Evolutionary conservation across 768 basidiomycete species (phyloP).

Genomic region (Tylopilus felleus): DNA sequence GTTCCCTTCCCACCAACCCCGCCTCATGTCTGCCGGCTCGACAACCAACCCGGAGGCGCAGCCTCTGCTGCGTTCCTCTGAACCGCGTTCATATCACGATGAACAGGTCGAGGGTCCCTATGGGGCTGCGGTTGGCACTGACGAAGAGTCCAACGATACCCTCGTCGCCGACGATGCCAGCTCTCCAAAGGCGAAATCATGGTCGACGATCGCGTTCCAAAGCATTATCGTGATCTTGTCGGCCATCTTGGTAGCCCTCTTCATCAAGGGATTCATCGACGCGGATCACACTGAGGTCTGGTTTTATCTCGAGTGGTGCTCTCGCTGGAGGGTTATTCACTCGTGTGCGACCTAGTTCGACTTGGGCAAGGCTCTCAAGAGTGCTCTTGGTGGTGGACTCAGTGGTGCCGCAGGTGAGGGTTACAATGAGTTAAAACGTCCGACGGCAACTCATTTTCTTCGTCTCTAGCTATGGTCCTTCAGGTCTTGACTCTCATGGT

Average conservation of each 20-base stretch:
- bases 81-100: slow-evolving; percentile 17
- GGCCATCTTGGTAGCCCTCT: slow-evolving; percentile 41
- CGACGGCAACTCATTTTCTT: slow-evolving; percentile 2
- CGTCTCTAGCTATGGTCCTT: slow-evolving; percentile 76
- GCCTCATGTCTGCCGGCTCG: slow-evolving; percentile 20
- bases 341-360: slow-evolving; percentile 68
- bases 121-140: background rate
- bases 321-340: slow-evolving; percentile 43
- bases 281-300: slow-evolving; percentile 64
- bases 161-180: background rate
- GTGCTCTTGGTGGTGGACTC: slow-evolving; percentile 85
- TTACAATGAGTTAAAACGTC: background rate
- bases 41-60: slow-evolving; percentile 16
- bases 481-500: slow-evolving; percentile 89
- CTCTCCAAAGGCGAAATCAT: slow-evolving; percentile 9
- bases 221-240: slow-evolving; percentile 35
- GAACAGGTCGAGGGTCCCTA: background rate
- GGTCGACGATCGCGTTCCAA: slow-evolving; percentile 25
- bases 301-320: background rate
- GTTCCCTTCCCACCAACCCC: slow-evolving; percentile 5
- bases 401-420: slow-evolving; percentile 77
- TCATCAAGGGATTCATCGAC: slow-evolving; percentile 71
- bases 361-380: slow-evolving; percentile 67
- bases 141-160: slow-evolving; percentile 18
- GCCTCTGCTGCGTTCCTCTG: slow-evolving; percentile 22